phyloP scores from a whole-genome alignment of 2,329 filamentous ascomycete genomes.

The Lasiodiplodia citricola region DNA sequence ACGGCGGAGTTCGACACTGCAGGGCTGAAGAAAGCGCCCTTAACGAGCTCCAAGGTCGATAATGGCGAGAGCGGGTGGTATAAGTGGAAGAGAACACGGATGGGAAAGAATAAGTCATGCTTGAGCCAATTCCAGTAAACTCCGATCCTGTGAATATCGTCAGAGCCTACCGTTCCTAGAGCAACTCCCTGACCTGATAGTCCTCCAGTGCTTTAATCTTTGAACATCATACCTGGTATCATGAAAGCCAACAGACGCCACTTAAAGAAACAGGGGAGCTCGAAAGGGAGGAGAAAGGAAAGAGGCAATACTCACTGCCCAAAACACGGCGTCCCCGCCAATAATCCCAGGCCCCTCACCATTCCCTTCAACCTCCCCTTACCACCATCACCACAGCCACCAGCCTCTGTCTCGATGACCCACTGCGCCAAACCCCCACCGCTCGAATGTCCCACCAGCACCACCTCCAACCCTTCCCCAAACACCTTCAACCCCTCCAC shows the following conservation, averaged over 20 bases:
- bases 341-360: slow-evolving; percentile 54
- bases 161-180: not conserved
- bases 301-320: slow-evolving; percentile 49
- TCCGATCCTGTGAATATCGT: slow-evolving; percentile 33
- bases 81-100: slow-evolving; percentile 54
- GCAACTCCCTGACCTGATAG: not conserved
- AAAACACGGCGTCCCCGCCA: slow-evolving; percentile 56
- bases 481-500: slow-evolving; percentile 34
- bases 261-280: not conserved
- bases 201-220: not conserved
- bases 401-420: slow-evolving; percentile 47
- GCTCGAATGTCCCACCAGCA: slow-evolving; percentile 58
- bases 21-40: slow-evolving; percentile 58
- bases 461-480: slow-evolving; percentile 40
- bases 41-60: slow-evolving; percentile 56
- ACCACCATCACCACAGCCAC: not conserved
- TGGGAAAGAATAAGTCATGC: slow-evolving; percentile 56
- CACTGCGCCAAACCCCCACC: slow-evolving; percentile 59
- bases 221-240: not conserved
- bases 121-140: slow-evolving; percentile 55
- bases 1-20: slow-evolving; percentile 50
- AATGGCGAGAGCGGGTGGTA: slow-evolving; percentile 60
- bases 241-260: not conserved
- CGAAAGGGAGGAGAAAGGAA: not conserved
- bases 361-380: slow-evolving; percentile 35